A percentile compares a stretch with the other conserved stretches of the same genome.
phyloP scores from a whole-genome alignment of 2,329 filamentous ascomycete species.

The Nigrograna mackinnonii region DNA sequence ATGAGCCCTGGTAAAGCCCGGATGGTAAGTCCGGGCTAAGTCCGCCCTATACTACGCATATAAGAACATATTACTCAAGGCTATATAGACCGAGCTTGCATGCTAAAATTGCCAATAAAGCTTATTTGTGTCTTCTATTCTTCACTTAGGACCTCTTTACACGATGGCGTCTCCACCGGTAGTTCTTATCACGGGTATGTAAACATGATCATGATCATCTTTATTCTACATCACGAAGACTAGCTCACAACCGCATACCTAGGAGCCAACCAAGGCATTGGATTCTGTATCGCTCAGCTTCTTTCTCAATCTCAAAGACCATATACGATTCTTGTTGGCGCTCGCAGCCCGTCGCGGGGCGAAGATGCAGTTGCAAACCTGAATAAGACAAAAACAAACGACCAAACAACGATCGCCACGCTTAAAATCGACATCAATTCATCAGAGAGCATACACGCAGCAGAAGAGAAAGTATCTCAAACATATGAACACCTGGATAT shows the following conservation, averaged over 20 bases:
- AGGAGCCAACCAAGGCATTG: slow-evolving; percentile 24
- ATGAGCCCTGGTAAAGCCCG: too few species aligned
- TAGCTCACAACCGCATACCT: not conserved
- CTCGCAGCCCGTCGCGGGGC: slow-evolving; percentile 12
- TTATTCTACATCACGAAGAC: not conserved
- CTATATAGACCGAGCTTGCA: too few species aligned
- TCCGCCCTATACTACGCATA: too few species aligned
- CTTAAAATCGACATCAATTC: slow-evolving; percentile 21
- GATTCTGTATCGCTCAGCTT: slow-evolving; percentile 12
- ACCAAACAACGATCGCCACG: slow-evolving; percentile 15
- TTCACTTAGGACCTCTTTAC: too few species aligned
- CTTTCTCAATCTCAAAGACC: slow-evolving; percentile 15
- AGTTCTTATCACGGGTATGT: slow-evolving; percentile 10
- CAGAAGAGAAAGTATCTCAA: not conserved
- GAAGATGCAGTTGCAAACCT: slow-evolving; percentile 12
- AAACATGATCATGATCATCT: too few species aligned
- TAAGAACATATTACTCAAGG: too few species aligned
- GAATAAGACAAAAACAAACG: slow-evolving; percentile 7
- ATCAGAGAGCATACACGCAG: not conserved
- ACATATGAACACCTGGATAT: not conserved
- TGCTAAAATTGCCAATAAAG: too few species aligned
- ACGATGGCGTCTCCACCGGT: slow-evolving; percentile 1
- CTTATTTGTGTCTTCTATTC: too few species aligned
- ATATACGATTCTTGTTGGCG: slow-evolving; percentile 19
- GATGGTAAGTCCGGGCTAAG: too few species aligned